phyloP scores from a whole-genome alignment of 169 alveolate genomes.

The Plasmodium adleri region DNA sequence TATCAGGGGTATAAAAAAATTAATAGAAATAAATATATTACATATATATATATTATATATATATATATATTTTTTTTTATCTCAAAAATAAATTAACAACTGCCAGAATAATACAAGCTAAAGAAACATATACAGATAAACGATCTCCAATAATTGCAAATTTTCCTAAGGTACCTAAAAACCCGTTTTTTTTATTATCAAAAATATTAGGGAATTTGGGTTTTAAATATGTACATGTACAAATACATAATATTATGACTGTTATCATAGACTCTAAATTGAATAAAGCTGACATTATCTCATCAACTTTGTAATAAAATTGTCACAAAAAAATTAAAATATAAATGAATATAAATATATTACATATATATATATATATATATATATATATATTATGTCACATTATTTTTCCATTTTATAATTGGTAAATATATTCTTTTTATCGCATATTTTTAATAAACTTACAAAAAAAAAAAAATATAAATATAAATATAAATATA shows the following conservation, averaged over 20 bases:
- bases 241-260: slow-evolving; percentile 91
- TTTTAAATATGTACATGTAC: slow-evolving; percentile 95
- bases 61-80: slow-evolving; percentile 72
- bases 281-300: slow-evolving; percentile 94
- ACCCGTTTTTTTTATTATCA: slow-evolving; percentile 92
- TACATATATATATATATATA: too few relatives aligned
- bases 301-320: too few relatives aligned
- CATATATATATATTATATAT: background rate
- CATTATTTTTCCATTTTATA: too few relatives aligned
- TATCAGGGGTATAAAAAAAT: background rate
- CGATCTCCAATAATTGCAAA: slow-evolving; percentile 97
- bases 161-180: slow-evolving; percentile 94
- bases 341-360: too few relatives aligned
- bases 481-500: too few relatives aligned
- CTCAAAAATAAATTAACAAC: slow-evolving; percentile 89
- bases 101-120: slow-evolving; percentile 92
- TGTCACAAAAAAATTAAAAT: too few relatives aligned
- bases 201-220: slow-evolving; percentile 91
- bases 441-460: too few relatives aligned
- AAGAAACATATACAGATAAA: slow-evolving; percentile 94
- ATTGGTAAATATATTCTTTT: too few relatives aligned
- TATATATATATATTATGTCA: too few relatives aligned
- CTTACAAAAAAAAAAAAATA: too few relatives aligned
- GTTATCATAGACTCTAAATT: slow-evolving; percentile 94
- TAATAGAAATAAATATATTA: background rate